phyloP scores from a whole-genome alignment of 331 rosid species.

The Spiraea crenata region DNA sequence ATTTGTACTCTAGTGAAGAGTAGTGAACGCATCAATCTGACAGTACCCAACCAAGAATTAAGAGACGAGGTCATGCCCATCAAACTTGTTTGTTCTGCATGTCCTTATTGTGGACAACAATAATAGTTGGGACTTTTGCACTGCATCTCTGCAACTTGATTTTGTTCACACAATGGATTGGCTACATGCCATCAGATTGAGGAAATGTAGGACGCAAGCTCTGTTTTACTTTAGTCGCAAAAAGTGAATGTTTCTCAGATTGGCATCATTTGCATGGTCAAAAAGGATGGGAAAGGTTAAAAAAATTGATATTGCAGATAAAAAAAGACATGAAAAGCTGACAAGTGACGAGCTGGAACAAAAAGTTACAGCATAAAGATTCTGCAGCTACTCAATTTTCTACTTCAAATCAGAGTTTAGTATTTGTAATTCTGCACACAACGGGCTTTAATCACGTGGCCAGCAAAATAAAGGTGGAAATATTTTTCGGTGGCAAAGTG shows the following conservation, averaged over 20 bases:
- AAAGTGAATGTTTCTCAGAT: not conserved
- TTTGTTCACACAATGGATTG: not conserved
- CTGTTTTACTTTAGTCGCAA: not conserved
- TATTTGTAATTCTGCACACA: not conserved
- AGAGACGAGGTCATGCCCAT: not conserved
- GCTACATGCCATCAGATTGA: not conserved
- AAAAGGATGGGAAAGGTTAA: not conserved
- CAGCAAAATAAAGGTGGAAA: not conserved
- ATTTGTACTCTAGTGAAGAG: too few relatives aligned
- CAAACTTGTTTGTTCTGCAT: not conserved
- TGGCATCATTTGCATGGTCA: conserved; percentile 1
- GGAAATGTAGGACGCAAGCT: not conserved
- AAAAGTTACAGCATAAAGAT: conserved; percentile 10
- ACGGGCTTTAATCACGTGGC: conserved; percentile 8
- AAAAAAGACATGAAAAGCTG: conserved; percentile 1
- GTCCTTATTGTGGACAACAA: conserved; percentile 4
- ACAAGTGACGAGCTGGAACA: not conserved
- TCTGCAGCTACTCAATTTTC: not conserved
- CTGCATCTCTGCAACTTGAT: conserved; percentile 5
- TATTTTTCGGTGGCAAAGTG: not conserved
- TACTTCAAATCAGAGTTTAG: not conserved
- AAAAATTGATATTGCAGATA: not conserved
- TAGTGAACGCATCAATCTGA: too few relatives aligned
- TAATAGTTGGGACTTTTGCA: not conserved
- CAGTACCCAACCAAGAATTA: not conserved